Evolutionary conservation across 805 yeast genomes (phyloP), one percentile per base, ranked within the genome.

Genomic region (Jamesozyma hellenica): DNA sequence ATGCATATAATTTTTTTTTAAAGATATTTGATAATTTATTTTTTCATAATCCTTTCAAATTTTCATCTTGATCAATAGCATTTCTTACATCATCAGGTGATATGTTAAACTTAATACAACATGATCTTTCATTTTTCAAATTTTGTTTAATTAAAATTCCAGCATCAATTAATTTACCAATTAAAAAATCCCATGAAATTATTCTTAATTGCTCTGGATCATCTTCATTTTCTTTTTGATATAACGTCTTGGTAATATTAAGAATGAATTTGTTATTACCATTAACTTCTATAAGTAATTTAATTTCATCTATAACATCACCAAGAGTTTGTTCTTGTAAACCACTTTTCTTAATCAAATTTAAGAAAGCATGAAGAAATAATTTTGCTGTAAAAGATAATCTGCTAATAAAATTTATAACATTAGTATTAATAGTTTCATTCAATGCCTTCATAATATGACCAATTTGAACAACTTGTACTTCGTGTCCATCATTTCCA

Each of bases 371-470:
- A 39, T 75, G 75, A n/a, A 92, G 57, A 9, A 88, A 63, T 36
- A 90, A 63, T 54, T 87, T 90, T 5, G 82, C 68, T 1, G 81
- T 70, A 48, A 83, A 74, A 2, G 95, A 70, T 19, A 86, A 62
- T 0, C 75, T 65, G 19, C 64, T 55, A 16, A 92, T 59, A 49
- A 73, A 82, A 39, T 64, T 68, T 0, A 75, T 58, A n/a, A 76
- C 64, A 0, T 95, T 94, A 0, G 94, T 77, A 42, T 72, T 73
- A 5, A 85, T 77, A 0, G 94, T 74, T 56, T 85, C 95, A 46
- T 74, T 71, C 29, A 85, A 78, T 0, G 96, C 96, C 48, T 71
- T 73, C 58, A 82, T 75, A 15, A 90, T 77, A 59, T 87, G 94
- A 10, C 68, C 66, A 16, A 86, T 82, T 26, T 74, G 74, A 6